Base-by-base conservation (phyloP, 1,284 basidiomycete species). In the Apiotrichum brassicae region DNA sequence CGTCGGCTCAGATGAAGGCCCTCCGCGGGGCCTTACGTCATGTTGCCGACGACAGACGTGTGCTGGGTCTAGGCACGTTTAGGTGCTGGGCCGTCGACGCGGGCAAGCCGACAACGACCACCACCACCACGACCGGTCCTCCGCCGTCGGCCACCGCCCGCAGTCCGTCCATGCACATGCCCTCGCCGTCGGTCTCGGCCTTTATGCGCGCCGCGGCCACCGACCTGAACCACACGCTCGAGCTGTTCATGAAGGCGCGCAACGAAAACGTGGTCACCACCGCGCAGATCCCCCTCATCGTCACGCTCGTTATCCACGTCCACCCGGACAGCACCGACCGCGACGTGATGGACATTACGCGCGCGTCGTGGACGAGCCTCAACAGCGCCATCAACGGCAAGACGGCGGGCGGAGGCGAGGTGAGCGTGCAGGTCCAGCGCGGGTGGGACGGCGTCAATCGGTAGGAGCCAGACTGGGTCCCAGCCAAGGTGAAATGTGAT, bases 261-360 rank as follows among this genome's bases (percentile, higher is more conserved):
- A 34, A 16, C 4, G 19, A 22, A 14, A 2, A 2, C 16, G 42
- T 9, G 20, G 22, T 4, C 33, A n/a, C 26, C 26, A 6, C 22
- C 18, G 43, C 43, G 3, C 49, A 57, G 32, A 54, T 50, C 6
- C 62, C 62, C 0, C 54, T 93, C 36, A 82, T 94, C n/a, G 82
- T 88, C 20, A 89, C 88, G 19, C 73, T 94, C 26, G 82, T 86
- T 59, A 73, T 90, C 35, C 87, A 88, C 61, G 85, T 93, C 16
- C 75, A 78, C 43, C 70, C 77, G 32, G 83, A 86, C 50, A 63
- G 87, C 32, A 76, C 76, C 8, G 88, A 93, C 68, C 77, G 78
- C 32, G 87, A 89, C 43, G 78, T 90, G 35, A 62, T 93, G 42
- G 77, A 76, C 16, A 52, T 75, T 1, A 75, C 71, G 12, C 62